Base-by-base conservation (phyloP, 2,329 filamentous ascomycete genomes). In the Cladophialophora carrionii region DNA sequence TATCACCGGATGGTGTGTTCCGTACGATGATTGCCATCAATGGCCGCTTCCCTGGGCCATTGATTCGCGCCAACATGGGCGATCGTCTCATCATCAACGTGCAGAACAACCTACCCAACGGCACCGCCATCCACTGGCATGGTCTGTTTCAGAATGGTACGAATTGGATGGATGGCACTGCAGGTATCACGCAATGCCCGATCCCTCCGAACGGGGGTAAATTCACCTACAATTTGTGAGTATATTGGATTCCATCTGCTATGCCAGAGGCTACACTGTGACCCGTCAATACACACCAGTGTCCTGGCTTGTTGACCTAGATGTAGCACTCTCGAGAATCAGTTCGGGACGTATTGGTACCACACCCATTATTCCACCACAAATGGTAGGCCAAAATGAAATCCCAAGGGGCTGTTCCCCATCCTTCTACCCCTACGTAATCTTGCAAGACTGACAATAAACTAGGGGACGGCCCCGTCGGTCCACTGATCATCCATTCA, bases 131-230 rank as follows among this genome's bases (percentile, higher is more conserved):
- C 4, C 90, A 93, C 73, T 93, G 90, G 74, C 90, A 93, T 70
- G 90, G 90, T 9, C 81, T 94, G 66, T 92, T 87, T 72, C 89
- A 92, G 73, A 91, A 91, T 70, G 89, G 88, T 9, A 90, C 88
- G 0, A 90, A 86, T 65, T 82, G 82, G 61, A 91, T 91, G 88
- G 90, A 93, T 71, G 90, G 90, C 0, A 84, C 88, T 1, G 80
- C 85, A 0, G 87, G 85, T 31, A 82, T 90, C 4, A 88, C 85
- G 0, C 89, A 90, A 73, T 90, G 88, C 66, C 83, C 85, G 0
- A 87, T 92, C 52, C 81, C 85, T 0, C 86, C 89, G 0, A 85
- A 85, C 0, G 37, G 37, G 5, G 77, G 80, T 2, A 84, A 79
- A 0, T 88, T 90, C 66, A 86, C 82, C 0, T 92, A 92, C 74